Percentiles rank a stretch among this genome's conserved stretches.
Evolutionary conservation across 176 grass and related monocot genomes (phyloP).

Genomic region (Typha latifolia): DNA sequence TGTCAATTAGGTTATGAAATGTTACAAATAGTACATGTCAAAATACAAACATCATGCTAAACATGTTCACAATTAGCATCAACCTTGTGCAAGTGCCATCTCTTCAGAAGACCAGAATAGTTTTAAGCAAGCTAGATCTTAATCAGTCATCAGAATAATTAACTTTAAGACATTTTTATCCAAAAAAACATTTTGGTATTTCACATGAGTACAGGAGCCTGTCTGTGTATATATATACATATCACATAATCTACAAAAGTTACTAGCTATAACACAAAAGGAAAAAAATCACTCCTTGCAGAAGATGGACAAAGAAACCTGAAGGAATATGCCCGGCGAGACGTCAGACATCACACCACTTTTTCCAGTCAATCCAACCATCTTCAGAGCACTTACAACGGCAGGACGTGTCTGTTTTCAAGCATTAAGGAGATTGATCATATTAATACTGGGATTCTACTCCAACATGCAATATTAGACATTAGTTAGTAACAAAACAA

Average conservation of each 20-base stretch:
- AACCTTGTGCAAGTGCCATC: no score
- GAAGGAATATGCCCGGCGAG: slow-evolving; percentile 84
- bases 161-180: no score
- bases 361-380: slow-evolving; percentile 72
- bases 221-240: not conserved
- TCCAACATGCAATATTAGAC: not conserved
- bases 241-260: not conserved
- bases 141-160: no score
- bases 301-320: slow-evolving; percentile 39
- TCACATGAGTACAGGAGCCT: no score
- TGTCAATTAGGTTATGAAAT: not conserved
- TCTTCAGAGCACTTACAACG: slow-evolving; percentile 59
- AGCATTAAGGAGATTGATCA: slow-evolving; percentile 11
- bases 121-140: no score
- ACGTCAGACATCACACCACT: slow-evolving; percentile 73
- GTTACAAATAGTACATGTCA: not conserved
- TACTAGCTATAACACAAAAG: not conserved
- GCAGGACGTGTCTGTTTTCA: slow-evolving; percentile 61
- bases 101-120: no score
- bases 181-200: no score
- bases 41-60: not conserved
- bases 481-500: not conserved
- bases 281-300: not conserved
- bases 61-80: not conserved
- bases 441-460: not conserved